Evolutionary conservation across 2,329 filamentous ascomycete species (phyloP), one percentile per base, ranked within the genome.

Genomic region (Coleophoma crateriformis): DNA sequence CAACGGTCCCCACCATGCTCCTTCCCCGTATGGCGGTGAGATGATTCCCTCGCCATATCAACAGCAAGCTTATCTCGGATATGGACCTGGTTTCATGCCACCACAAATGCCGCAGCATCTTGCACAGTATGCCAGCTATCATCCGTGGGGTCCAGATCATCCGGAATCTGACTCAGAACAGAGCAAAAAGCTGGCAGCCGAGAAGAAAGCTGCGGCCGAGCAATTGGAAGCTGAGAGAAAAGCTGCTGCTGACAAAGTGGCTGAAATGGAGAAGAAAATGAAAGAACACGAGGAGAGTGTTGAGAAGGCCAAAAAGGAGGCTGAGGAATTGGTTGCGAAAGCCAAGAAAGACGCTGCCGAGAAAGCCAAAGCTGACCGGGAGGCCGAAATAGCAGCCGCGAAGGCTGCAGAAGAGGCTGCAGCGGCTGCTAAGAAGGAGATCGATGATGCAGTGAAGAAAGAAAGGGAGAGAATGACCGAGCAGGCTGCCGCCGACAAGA

Each of bases 241-340:
- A 41, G n/a, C 39, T 13, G 14, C 39, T 3, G 39, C 14, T 17
- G 39, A 41, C 2, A 41, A 41, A 15, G 39, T 17, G 4, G 39
- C 50, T 69, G 72, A 41, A 17, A 41, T 22, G 42, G 74, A 77
- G 52, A 73, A 85, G 49, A 81, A 81, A 58, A 71, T 85, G 54
- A 69, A 69, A 35, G 69, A 69, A 45, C 68, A 68, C 35, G 64
- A 71, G 56, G 50, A 58, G 52, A 50, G 64, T 65, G 47, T 52
- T 41, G 65, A 64, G 4, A 68, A 68, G 50, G 64, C 63, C 10
- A 55, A 68, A 12, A 68, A 73, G 45, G 73, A 74, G n/a, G 70
- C 70, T 37, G 77, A 78, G 61, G 76, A 73, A 52, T 71, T 73
- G 19, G 70, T 71, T 37, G 71, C 73, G 19, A 73, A 72, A 50